Evolutionary conservation across 371 early-diverging fungal genomes (phyloP).

Genomic region (Parasitella parasitica): DNA sequence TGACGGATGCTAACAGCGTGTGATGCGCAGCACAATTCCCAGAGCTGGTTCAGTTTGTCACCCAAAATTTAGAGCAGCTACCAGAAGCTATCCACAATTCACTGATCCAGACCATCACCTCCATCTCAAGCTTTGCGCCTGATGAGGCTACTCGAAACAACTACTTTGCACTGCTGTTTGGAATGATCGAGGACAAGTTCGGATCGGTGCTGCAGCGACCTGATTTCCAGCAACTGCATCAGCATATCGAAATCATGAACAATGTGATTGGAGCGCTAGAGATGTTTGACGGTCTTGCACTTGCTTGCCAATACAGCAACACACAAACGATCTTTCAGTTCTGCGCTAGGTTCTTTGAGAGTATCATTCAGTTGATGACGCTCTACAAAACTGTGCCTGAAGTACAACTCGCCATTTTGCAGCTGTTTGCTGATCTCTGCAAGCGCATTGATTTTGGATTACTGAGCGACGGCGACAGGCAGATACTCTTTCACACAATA

Average conservation of each 20-base stretch:
- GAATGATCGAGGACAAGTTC: constrained; percentile 60
- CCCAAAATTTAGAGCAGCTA: constrained; percentile 58
- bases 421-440: constrained; percentile 57
- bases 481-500: constrained; percentile 47
- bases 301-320: constrained; percentile 66
- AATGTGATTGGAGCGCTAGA: constrained; percentile 69
- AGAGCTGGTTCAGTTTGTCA: constrained; percentile 58
- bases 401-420: constrained; percentile 63
- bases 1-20: not conserved
- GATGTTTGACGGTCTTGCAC: constrained; percentile 80
- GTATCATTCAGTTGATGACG: constrained; percentile 64
- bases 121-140: constrained; percentile 61
- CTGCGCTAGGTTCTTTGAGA: constrained; percentile 62
- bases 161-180: constrained; percentile 60
- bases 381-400: constrained; percentile 65
- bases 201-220: constrained; percentile 57
- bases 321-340: constrained; percentile 58
- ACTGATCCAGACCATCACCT: constrained; percentile 67
- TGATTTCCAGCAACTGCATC: constrained; percentile 59
- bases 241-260: constrained; percentile 54
- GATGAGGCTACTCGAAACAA: constrained; percentile 47
- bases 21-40: constrained; percentile 55
- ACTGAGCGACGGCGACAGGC: constrained; percentile 41
- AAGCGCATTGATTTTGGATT: constrained; percentile 51
- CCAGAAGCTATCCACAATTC: constrained; percentile 69